Conservation (phyloP, 2,329 filamentous ascomycete species). For the Magnaporthales sp. region DNA sequence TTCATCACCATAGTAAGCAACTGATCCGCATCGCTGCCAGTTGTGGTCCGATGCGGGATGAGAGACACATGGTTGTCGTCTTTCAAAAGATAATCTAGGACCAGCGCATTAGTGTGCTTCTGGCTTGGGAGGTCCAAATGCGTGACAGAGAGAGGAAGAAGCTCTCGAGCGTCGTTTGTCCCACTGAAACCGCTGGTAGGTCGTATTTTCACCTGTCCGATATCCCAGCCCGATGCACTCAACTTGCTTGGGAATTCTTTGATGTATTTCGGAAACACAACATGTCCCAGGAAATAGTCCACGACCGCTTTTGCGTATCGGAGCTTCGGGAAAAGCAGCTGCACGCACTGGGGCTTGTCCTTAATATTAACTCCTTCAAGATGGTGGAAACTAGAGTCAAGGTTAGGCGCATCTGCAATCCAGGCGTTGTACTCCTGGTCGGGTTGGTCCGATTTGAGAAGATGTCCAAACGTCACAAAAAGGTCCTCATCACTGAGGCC, state of each 20-base stretch:
- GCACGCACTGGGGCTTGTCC: conserved; percentile 37
- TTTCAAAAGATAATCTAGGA: conserved; percentile 48
- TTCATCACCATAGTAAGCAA: conserved; percentile 35
- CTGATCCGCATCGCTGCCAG: conserved; percentile 23
- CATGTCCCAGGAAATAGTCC: conserved; percentile 51
- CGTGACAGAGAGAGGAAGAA: conserved; percentile 46
- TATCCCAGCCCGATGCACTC: conserved; percentile 59
- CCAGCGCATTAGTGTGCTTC: conserved; percentile 58
- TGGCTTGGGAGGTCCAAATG: conserved; percentile 47
- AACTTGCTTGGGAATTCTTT: conserved; percentile 57
- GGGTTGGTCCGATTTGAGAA: conserved; percentile 43
- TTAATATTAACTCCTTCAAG: conserved; percentile 48
- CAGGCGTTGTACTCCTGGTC: conserved; percentile 41
- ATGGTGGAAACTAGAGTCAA: conserved; percentile 28
- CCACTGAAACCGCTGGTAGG: conserved; percentile 60
- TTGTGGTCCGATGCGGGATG: conserved; percentile 18
- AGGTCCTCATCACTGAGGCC: conserved; percentile 46
- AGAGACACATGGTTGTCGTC: conserved; percentile 35
- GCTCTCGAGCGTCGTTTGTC: conserved; percentile 51
- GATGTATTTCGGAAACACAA: conserved; percentile 54
- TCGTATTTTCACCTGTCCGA: conserved; percentile 36
- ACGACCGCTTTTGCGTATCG: conserved; percentile 42
- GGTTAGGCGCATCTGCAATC: conserved; percentile 23
- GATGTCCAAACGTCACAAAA: conserved; percentile 31
- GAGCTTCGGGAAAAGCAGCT: conserved; percentile 43